These are phyloP conservation scores for Didymella glomerata DNA, from an alignment of 2,329 filamentous ascomycete genomes.

Conservation along the genomic window DNA sequence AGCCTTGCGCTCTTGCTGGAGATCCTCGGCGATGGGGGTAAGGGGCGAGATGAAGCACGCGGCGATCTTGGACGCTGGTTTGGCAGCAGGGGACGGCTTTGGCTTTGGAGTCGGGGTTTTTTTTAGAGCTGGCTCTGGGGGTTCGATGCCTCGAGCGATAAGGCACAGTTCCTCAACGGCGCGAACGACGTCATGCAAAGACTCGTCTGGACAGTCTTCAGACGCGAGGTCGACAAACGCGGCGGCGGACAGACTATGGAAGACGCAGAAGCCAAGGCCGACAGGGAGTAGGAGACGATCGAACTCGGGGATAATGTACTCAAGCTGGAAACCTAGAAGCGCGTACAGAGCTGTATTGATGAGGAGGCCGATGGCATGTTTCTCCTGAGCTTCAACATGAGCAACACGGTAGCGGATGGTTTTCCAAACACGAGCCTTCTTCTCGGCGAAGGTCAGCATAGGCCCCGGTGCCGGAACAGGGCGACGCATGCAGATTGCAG, in stretches of 20 bases:
- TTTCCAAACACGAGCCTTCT: neutral
- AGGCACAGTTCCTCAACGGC: neutral
- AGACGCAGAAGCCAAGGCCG: constrained; percentile 3
- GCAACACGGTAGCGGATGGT: neutral
- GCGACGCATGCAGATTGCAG: neutral
- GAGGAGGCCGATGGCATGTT: neutral
- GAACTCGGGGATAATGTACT: constrained; percentile 6
- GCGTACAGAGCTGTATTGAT: constrained; percentile 7
- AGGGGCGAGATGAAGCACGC: constrained; percentile 10
- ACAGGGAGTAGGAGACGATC: constrained; percentile 4
- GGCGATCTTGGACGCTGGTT: constrained; percentile 9
- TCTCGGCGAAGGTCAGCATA: neutral
- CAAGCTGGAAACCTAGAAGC: constrained; percentile 3
- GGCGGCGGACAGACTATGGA: neutral
- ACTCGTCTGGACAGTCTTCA: neutral
- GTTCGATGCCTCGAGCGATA: neutral
- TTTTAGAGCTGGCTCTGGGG: neutral
- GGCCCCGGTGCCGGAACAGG: neutral
- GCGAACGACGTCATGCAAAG: neutral
- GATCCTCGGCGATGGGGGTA: constrained; percentile 15
- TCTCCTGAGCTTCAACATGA: neutral
- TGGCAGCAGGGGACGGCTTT: neutral
- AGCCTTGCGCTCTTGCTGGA: constrained; percentile 7
- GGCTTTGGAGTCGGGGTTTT: neutral
- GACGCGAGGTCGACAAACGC: neutral